Percentiles rank a stretch among this genome's conserved stretches.
These are phyloP conservation scores for Talaromyces pinophilus DNA, from an alignment of 2,329 filamentous ascomycete genomes.

Conservation along the genomic window DNA sequence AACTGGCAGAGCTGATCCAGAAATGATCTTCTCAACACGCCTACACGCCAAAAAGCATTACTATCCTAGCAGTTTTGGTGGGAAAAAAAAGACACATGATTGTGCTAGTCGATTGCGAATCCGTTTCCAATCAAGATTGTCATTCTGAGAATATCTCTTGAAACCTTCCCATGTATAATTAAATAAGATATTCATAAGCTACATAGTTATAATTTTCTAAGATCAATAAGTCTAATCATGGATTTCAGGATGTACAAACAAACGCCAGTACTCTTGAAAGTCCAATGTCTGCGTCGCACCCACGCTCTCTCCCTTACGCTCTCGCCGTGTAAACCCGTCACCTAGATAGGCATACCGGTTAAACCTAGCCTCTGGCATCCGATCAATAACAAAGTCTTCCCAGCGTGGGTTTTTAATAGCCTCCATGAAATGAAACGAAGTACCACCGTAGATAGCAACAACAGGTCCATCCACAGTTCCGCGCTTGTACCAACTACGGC, in stretches of 20 bases:
- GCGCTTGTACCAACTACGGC: constrained; percentile 25
- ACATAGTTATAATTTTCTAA: not conserved
- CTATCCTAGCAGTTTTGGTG: not conserved
- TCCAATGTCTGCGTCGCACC: constrained; percentile 16
- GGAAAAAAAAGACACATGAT: not conserved
- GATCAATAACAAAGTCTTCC: constrained; percentile 25
- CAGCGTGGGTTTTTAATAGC: constrained; percentile 20
- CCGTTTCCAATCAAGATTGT: not conserved
- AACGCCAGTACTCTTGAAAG: constrained; percentile 16
- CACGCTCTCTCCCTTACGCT: constrained; percentile 7
- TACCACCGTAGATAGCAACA: constrained; percentile 29
- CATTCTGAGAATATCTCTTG: not conserved
- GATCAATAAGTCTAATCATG: constrained; percentile 9
- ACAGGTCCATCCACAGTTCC: constrained; percentile 25
- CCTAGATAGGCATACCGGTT: constrained; percentile 27
- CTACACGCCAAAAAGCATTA: not conserved
- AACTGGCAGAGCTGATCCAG: not conserved
- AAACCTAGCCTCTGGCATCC: constrained; percentile 21
- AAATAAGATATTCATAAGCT: not conserved
- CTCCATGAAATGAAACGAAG: constrained; percentile 27
- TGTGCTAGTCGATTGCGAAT: not conserved
- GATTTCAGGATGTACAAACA: constrained; percentile 17
- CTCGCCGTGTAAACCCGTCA: constrained; percentile 23
- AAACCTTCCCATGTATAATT: not conserved
- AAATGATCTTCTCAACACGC: not conserved